Evolutionary conservation across 805 yeast species (phyloP).

Genomic region (Cephaloascus albidus): DNA sequence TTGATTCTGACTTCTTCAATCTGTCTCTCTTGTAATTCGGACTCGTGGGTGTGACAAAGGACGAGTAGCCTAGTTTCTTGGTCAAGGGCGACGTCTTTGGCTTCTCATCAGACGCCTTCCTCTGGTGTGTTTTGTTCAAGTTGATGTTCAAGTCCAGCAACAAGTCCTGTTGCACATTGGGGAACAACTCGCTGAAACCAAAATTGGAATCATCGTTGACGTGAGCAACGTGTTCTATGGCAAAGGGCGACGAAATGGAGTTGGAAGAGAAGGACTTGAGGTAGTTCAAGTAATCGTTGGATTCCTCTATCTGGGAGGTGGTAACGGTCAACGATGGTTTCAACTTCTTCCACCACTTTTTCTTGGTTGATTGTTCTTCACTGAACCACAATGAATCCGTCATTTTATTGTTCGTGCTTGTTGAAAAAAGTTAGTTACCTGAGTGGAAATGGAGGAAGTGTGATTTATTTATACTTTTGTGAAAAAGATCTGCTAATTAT

Average conservation of each 20-base stretch:
- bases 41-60: background rate
- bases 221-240: conserved; percentile 20
- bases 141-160: background rate
- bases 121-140: conserved; percentile 1
- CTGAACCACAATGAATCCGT: conserved; percentile 7
- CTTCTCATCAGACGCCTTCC: background rate
- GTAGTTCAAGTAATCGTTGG: background rate
- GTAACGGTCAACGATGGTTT: background rate
- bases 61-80: background rate
- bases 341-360: background rate
- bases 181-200: conserved; percentile 17
- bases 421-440: too few relatives aligned
- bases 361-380: background rate
- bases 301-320: background rate
- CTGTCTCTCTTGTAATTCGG: background rate
- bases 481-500: background rate
- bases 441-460: too few relatives aligned
- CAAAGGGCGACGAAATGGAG: conserved; percentile 19
- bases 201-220: conserved; percentile 15
- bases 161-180: conserved; percentile 1
- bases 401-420: too few relatives aligned
- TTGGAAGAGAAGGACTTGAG: background rate
- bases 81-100: background rate
- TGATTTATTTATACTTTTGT: too few relatives aligned
- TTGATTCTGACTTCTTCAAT: background rate